Conservation (phyloP, 176 grass and related monocot genomes). For the Eremochloa ophiuroides region DNA sequence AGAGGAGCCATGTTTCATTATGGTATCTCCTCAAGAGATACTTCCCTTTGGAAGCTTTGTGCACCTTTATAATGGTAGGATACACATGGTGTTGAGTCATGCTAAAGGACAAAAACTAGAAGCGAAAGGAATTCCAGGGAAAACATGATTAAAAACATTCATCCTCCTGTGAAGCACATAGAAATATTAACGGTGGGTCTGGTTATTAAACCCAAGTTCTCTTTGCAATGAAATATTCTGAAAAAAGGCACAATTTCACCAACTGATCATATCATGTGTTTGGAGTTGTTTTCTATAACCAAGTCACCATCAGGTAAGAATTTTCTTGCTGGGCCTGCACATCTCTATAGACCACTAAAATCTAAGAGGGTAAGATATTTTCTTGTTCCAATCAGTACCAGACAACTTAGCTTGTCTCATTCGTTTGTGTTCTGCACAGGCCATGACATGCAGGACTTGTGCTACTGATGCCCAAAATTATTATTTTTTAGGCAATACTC, state of each 20-base stretch:
- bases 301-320: slow-evolving; percentile 24
- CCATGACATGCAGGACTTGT: background rate
- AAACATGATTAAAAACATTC: background rate
- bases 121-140: background rate
- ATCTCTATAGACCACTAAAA: slow-evolving; percentile 14
- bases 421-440: slow-evolving; percentile 18
- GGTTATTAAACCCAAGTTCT: background rate
- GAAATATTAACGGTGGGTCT: background rate
- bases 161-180: no score
- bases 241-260: slow-evolving; percentile 1
- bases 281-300: background rate
- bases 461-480: slow-evolving; percentile 5
- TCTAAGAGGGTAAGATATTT: slow-evolving; percentile 24
- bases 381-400: slow-evolving; percentile 1
- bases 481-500: slow-evolving; percentile 15
- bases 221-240: slow-evolving; percentile 9
- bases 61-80: slow-evolving; percentile 9
- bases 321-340: slow-evolving; percentile 5
- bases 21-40: background rate
- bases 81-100: background rate
- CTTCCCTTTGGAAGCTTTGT: background rate
- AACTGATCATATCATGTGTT: slow-evolving; percentile 9
- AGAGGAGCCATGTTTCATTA: slow-evolving; percentile 56
- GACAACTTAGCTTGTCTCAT: slow-evolving; percentile 32
- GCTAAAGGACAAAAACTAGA: background rate